A percentile compares a stretch with the other conserved stretches of the same genome.
Evolutionary conservation across 345 rosid genomes (phyloP).

Genomic region (Arabis alpina): DNA sequence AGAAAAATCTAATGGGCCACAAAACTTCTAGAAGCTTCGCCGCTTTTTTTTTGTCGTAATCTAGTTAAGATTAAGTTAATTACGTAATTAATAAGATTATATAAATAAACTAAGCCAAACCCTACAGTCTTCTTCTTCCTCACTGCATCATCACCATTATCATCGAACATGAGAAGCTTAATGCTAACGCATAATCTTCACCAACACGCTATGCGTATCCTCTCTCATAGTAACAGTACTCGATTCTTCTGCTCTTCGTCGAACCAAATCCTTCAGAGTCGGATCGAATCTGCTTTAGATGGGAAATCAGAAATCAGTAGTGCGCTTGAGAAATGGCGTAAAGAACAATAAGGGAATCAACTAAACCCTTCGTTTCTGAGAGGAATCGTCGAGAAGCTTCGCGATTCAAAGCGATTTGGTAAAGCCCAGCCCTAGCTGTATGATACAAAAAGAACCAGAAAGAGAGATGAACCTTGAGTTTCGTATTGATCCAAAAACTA

Average conservation of each 20-base stretch:
- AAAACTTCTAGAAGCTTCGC: too few relatives aligned
- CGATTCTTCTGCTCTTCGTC: slow-evolving; percentile 14
- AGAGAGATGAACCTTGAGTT: too few relatives aligned
- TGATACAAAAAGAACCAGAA: too few relatives aligned
- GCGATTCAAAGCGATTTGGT: not conserved
- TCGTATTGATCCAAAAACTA: too few relatives aligned
- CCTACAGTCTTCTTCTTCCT: too few relatives aligned
- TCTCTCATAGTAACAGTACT: slow-evolving; percentile 3
- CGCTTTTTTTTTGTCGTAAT: too few relatives aligned
- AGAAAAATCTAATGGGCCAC: too few relatives aligned
- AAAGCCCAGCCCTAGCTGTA: too few relatives aligned
- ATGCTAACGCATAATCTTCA: not conserved
- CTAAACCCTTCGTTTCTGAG: not conserved
- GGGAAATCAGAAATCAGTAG: not conserved
- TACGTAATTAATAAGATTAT: not conserved
- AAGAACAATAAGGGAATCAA: not conserved
- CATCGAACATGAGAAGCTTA: not conserved
- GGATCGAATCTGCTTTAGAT: not conserved
- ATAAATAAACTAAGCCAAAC: not conserved
- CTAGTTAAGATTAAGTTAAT: too few relatives aligned
- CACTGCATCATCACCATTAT: not conserved
- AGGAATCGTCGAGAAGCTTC: not conserved
- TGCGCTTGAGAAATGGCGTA: slow-evolving; percentile 22
- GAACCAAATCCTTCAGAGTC: not conserved
- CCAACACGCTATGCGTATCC: slow-evolving; percentile 12